Evolutionary conservation across 768 basidiomycete genomes (phyloP).

Genomic region (Terana coerulea): DNA sequence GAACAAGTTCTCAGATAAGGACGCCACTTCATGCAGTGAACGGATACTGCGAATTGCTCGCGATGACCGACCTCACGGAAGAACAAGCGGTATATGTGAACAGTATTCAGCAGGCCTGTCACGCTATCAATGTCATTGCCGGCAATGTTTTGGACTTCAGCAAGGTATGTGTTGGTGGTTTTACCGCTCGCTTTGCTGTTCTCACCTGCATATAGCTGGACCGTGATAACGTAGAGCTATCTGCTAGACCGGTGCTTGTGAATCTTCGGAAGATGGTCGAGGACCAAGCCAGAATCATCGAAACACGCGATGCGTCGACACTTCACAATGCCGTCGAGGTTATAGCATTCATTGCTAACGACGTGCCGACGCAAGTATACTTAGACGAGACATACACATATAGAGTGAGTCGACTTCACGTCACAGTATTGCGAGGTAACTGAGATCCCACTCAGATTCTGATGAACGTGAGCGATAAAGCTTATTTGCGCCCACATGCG

Average conservation of each 20-base stretch:
- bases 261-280: slow-evolving; percentile 26
- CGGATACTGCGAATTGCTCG: slow-evolving; percentile 26
- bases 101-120: slow-evolving; percentile 28
- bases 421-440: not conserved
- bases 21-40: slow-evolving; percentile 28
- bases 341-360: slow-evolving; percentile 19
- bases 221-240: slow-evolving; percentile 25
- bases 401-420: slow-evolving; percentile 16
- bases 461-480: slow-evolving; percentile 22
- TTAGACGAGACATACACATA: slow-evolving; percentile 27
- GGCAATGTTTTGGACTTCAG: slow-evolving; percentile 28
- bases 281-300: slow-evolving; percentile 24
- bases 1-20: slow-evolving; percentile 21
- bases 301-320: slow-evolving; percentile 13
- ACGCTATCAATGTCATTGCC: slow-evolving; percentile 28
- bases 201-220: slow-evolving; percentile 24
- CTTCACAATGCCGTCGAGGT: slow-evolving; percentile 20
- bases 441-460: slow-evolving; percentile 13
- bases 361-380: slow-evolving; percentile 22
- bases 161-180: slow-evolving; percentile 19
- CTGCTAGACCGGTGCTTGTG: slow-evolving; percentile 24
- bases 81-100: slow-evolving; percentile 24
- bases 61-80: slow-evolving; percentile 21
- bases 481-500: not conserved
- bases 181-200: not conserved